Percentiles rank a stretch among this genome's conserved stretches.
Evolutionary conservation across 768 basidiomycete genomes (phyloP).

Genomic region (Rhizopogon sp.): DNA sequence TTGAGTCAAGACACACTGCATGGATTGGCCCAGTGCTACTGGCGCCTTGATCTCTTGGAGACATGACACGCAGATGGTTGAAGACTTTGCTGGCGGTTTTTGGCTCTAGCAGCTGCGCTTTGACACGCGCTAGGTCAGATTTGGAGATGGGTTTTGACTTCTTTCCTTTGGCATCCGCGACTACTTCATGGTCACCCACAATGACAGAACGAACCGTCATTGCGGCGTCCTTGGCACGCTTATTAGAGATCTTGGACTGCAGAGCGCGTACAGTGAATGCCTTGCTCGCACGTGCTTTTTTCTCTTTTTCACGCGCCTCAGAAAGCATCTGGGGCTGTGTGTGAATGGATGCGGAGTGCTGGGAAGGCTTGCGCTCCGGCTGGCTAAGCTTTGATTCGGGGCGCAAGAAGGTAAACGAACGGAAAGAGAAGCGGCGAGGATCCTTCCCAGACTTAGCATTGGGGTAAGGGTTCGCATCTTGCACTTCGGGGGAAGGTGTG

Average conservation of each 20-base stretch:
- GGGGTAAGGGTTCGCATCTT: not conserved
- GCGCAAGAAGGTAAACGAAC: constrained; percentile 38
- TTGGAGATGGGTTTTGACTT: constrained; percentile 39
- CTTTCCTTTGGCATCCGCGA: constrained; percentile 25
- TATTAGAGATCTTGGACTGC: constrained; percentile 40
- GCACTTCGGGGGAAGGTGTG: constrained; percentile 11
- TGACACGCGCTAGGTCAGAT: constrained; percentile 58
- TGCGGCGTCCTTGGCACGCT: constrained; percentile 61
- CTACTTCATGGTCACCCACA: constrained; percentile 42
- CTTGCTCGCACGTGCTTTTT: constrained; percentile 32
- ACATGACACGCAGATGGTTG: constrained; percentile 58
- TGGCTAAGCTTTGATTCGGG: constrained; percentile 25
- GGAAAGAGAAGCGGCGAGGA: constrained; percentile 45
- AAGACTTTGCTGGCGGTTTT: constrained; percentile 70
- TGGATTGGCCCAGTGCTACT: constrained; percentile 51
- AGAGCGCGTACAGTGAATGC: constrained; percentile 27
- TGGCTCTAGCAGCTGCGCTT: constrained; percentile 59
- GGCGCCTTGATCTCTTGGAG: constrained; percentile 22
- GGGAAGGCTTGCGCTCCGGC: constrained; percentile 25
- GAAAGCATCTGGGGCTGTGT: constrained; percentile 24
- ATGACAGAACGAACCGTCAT: constrained; percentile 62
- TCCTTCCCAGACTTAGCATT: constrained; percentile 15
- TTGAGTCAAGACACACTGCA: constrained; percentile 65
- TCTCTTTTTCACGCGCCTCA: constrained; percentile 33
- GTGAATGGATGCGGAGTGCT: constrained; percentile 5